Percentiles rank a stretch among this genome's conserved stretches.
Evolutionary conservation across 1,284 basidiomycete species (phyloP).

Genomic region (Apiotrichum akiyoshidainum): DNA sequence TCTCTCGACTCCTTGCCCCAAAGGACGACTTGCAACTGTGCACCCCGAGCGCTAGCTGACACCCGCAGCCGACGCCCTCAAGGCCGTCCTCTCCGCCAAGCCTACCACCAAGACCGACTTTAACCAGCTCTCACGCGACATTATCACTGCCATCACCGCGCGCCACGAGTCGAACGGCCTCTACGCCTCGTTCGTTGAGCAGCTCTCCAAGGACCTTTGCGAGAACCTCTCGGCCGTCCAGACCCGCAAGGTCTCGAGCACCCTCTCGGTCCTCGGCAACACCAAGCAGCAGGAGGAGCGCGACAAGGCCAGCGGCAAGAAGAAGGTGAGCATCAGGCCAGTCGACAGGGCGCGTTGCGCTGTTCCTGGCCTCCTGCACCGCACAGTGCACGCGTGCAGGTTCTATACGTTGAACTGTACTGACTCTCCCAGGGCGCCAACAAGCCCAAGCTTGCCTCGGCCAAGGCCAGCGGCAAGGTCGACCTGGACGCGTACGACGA

Average conservation of each 20-base stretch:
- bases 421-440: slow-evolving; percentile 51
- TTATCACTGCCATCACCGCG: slow-evolving; percentile 70
- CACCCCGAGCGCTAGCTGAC: slow-evolving; percentile 2
- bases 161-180: slow-evolving; percentile 74
- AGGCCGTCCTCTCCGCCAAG: slow-evolving; percentile 65
- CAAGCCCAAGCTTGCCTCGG: slow-evolving; percentile 64
- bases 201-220: slow-evolving; percentile 70
- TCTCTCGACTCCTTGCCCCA: background rate
- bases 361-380: too few relatives aligned
- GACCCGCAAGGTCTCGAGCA: slow-evolving; percentile 77
- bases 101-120: slow-evolving; percentile 86
- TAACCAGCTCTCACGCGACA: slow-evolving; percentile 63
- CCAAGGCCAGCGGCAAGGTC: slow-evolving; percentile 61
- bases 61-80: slow-evolving; percentile 51
- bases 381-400: too few relatives aligned
- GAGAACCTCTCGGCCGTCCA: slow-evolving; percentile 78
- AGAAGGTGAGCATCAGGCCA: slow-evolving; percentile 68
- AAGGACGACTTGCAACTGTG: background rate
- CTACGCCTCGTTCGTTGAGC: slow-evolving; percentile 75
- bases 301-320: slow-evolving; percentile 82
- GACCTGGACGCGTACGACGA: slow-evolving; percentile 81
- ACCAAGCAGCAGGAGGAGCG: slow-evolving; percentile 88
- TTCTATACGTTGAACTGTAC: background rate
- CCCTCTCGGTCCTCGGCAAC: slow-evolving; percentile 77
- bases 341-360: too few relatives aligned